Conservation (phyloP, 192 early-diverging fungal species). For the Backusella macrospora region DNA sequence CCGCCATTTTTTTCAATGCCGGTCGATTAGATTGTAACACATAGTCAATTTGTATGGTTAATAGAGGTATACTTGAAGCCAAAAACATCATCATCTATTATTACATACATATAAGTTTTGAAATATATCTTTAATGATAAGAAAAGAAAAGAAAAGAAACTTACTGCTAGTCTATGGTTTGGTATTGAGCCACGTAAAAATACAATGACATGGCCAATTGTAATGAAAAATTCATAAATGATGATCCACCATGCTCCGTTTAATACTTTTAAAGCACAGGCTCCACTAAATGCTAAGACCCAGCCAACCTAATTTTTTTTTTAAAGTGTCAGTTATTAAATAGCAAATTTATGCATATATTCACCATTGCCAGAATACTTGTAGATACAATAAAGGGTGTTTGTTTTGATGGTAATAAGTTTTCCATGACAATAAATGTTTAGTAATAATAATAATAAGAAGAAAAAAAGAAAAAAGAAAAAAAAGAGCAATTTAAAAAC, state of each 20-base stretch:
- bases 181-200: slow-evolving; percentile 18
- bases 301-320: slow-evolving; percentile 12
- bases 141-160: not conserved
- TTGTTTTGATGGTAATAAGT: slow-evolving; percentile 3
- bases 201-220: not conserved
- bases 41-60: slow-evolving; percentile 33
- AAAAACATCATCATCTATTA: slow-evolving; percentile 25
- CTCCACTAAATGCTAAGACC: slow-evolving; percentile 20
- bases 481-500: not conserved
- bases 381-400: slow-evolving; percentile 7
- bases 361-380: slow-evolving; percentile 2
- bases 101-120: not conserved
- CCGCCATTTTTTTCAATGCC: not conserved
- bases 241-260: slow-evolving; percentile 34
- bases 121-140: not conserved
- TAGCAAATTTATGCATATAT: not conserved
- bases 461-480: not conserved
- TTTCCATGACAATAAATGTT: not conserved
- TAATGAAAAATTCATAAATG: slow-evolving; percentile 22
- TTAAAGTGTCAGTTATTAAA: not conserved
- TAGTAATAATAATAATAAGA: not conserved
- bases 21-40: slow-evolving; percentile 19
- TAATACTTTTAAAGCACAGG: slow-evolving; percentile 22
- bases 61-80: slow-evolving; percentile 28
- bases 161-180: slow-evolving; percentile 25